These are phyloP conservation scores for Candida montana DNA, from an alignment of 805 yeast species.

Conservation along the genomic window DNA sequence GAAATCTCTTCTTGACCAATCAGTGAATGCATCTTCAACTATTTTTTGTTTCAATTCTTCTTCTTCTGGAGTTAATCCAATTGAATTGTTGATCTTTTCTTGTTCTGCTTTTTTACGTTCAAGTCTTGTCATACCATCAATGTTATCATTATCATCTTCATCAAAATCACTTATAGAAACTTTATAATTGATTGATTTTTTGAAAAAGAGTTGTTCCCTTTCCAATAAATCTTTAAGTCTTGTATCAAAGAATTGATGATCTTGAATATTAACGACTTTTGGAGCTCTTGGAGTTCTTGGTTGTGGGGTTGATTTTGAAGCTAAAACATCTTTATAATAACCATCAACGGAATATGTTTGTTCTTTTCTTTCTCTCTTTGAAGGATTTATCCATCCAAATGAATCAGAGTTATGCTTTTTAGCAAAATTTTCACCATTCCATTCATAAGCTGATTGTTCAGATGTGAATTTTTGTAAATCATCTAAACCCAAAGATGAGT, in stretches of 20 bases:
- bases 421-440: slow-evolving; percentile 81
- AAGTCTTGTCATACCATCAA: slow-evolving; percentile 14
- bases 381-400: slow-evolving; percentile 66
- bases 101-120: slow-evolving; percentile 34
- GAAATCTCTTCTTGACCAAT: slow-evolving; percentile 74
- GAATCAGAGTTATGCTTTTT: slow-evolving; percentile 36
- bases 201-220: slow-evolving; percentile 60
- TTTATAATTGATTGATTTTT: slow-evolving; percentile 52
- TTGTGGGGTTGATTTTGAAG: slow-evolving; percentile 33
- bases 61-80: slow-evolving; percentile 62
- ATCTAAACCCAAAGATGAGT: slow-evolving; percentile 81
- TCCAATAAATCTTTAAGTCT: slow-evolving; percentile 48
- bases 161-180: slow-evolving; percentile 58
- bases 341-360: slow-evolving; percentile 74
- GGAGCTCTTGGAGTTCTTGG: slow-evolving; percentile 53
- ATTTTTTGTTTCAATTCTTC: slow-evolving; percentile 44
- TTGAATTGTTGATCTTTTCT: slow-evolving; percentile 49
- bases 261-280: slow-evolving; percentile 57
- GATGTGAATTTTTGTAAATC: slow-evolving; percentile 89
- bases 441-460: slow-evolving; percentile 86
- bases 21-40: slow-evolving; percentile 52
- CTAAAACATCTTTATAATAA: slow-evolving; percentile 65
- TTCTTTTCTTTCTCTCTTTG: slow-evolving; percentile 71
- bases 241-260: slow-evolving; percentile 67
- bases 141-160: slow-evolving; percentile 35